Evolutionary conservation across 441 rosid genomes (phyloP).

Genomic region (Corymbia calophylla): DNA sequence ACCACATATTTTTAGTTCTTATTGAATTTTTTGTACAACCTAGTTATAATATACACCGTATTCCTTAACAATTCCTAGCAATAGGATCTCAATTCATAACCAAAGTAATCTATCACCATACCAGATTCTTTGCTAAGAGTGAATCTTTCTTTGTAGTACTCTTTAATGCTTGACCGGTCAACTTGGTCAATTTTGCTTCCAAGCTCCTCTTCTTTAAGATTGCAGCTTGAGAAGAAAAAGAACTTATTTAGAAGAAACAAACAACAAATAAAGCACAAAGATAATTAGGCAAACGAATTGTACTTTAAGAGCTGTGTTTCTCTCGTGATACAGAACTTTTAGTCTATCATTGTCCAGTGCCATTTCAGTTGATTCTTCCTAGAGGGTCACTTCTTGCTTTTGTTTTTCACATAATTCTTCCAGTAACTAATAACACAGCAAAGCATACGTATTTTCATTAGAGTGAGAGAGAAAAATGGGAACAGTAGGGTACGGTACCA

Average conservation of each 20-base stretch:
- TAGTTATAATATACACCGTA: background rate
- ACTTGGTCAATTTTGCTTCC: background rate
- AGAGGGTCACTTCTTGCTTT: background rate
- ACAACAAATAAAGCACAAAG: too few relatives aligned
- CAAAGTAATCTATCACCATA: background rate
- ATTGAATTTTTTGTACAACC: background rate
- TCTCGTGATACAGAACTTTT: too few relatives aligned
- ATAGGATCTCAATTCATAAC: background rate
- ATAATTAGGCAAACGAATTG: background rate
- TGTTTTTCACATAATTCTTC: background rate
- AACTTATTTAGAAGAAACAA: too few relatives aligned
- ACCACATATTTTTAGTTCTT: background rate
- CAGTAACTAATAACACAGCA: background rate
- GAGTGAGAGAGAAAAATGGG: background rate
- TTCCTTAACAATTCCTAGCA: background rate
- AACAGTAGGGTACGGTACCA: background rate
- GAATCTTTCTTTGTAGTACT: too few relatives aligned
- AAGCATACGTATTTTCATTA: too few relatives aligned
- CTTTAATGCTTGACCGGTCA: background rate
- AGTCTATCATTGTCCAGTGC: accelerated
- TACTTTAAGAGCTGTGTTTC: background rate
- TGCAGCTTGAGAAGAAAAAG: too few relatives aligned
- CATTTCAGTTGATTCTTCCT: background rate
- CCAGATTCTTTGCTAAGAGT: too few relatives aligned
- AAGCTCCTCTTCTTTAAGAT: too few relatives aligned